Base-by-base conservation (phyloP, 805 yeast species). In the Pichia eremophila region DNA sequence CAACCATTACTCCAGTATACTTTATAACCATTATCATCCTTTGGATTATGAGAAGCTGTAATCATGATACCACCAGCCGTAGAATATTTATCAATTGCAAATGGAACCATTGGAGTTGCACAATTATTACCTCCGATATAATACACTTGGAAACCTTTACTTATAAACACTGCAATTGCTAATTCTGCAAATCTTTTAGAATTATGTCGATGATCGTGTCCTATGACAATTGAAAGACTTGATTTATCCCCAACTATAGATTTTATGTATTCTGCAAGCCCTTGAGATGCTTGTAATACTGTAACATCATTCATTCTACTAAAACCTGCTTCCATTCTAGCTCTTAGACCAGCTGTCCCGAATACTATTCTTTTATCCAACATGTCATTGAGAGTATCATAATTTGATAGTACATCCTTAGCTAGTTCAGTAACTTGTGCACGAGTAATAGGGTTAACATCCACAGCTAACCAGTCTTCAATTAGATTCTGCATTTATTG, bases 1-100 rank as follows among this genome's bases (percentile, higher is more conserved):
- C 97, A 91, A 5, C 96, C 98, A 61, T 91, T 91, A 10, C 73
- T 69, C 79, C 93, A 88, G 68, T 93, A 91, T 1, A 91, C 98
- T 60, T 91, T 91, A 67, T 87, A 91, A 0, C 98, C 98, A 59
- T 90, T 90, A 61, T 89, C 96, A 61, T 76, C 69, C 34, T 84
- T 84, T 1, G 93, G 91, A 60, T 85, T 85, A 59, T 86, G 95
- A 45, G 93, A 84, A 1, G 96, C 95, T 0, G 96, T 88, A 29
- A 90, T 78, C 96, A 90, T 90, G 1, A 91, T 84, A 22, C 98
- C 99, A 44, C 81, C 86, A 0, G 82, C 70, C 0, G 95, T 85
- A 0, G 65, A 53, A 47, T 66, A 72, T 29, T 68, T 57, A 52
- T 85, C 86, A 27, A 91, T 83, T 0, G 85, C 79, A 64, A 85